Evolutionary conservation across 768 basidiomycete genomes (phyloP), one percentile per base, ranked within the genome.

Genomic region (Leccinum barrowsii): DNA sequence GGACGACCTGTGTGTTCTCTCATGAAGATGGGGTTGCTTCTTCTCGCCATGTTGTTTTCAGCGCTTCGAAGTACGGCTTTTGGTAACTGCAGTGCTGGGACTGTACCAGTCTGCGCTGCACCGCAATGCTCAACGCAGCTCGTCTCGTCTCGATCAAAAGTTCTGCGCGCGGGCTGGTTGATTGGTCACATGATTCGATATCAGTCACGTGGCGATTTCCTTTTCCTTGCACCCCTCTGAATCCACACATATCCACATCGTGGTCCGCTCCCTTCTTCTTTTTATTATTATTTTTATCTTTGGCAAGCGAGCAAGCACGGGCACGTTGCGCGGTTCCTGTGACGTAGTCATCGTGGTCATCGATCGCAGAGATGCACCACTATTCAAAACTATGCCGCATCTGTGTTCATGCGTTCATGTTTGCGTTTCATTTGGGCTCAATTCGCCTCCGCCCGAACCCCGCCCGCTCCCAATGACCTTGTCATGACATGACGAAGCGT

Each of bases 361-460:
- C 3, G 47, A 48, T 37, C 42, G 11, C 19, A 19, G 10, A 44
- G 42, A n/a, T 47, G 50, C 50, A n/a, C 19, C 40, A 24, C 55
- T 42, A 35, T 22, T 30, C 19, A 44, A 42, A 42, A 42, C 40
- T 42, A 42, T 42, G 47, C 37, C 34, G 47, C 54, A 7, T 57
- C 48, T 55, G 48, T 55, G 15, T 65, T 59, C 57, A 59, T 62
- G 42, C 42, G 15, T 55, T 63, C 30, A 26, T 55, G 59, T 64
- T 12, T 19, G 42, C 19, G 10, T 44, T 44, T 44, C 42, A 44
- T 44, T 44, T 44, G 11, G 42, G 19, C 42, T 8, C 42, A 19
- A 19, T 44, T 44, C 42, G 19, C 70, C 63, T 62, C 70, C 67
- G 69, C 65, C 35, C 60, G 60, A 69, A 70, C 69, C 70, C 69